A percentile compares a stretch with the other conserved stretches of the same genome.
These are phyloP conservation scores for Penicillium polonicum DNA, from an alignment of 2,329 filamentous ascomycete species.

Conservation along the genomic window DNA sequence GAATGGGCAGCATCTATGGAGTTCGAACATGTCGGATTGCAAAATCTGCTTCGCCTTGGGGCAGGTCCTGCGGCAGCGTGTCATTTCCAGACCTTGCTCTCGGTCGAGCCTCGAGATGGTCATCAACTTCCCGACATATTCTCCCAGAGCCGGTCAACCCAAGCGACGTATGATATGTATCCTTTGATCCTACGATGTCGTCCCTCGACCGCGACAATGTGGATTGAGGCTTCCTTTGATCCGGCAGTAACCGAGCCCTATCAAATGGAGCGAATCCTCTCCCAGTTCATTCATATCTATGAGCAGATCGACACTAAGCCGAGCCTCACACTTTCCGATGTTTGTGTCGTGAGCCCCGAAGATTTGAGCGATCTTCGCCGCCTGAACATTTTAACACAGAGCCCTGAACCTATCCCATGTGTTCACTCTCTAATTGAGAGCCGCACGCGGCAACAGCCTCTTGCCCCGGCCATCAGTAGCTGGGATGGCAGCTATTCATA, in stretches of 20 bases:
- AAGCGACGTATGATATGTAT: conserved; percentile 12
- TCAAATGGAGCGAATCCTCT: conserved; percentile 13
- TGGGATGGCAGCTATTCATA: conserved; percentile 15
- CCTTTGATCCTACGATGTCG: conserved; percentile 14
- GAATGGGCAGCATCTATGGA: conserved; percentile 14
- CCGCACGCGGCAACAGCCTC: neutral
- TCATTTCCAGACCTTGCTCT: conserved; percentile 19
- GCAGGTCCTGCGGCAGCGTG: conserved; percentile 17
- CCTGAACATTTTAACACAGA: neutral
- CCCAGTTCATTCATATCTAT: conserved; percentile 15
- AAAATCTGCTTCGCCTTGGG: conserved; percentile 18
- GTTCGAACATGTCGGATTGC: conserved; percentile 17
- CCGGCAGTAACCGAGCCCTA: conserved; percentile 5
- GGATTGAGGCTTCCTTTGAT: conserved; percentile 13
- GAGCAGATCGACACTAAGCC: conserved; percentile 4
- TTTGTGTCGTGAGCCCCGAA: neutral
- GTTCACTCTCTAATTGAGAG: conserved; percentile 2
- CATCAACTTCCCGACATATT: conserved; percentile 10
- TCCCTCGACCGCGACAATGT: neutral
- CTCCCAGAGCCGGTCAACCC: neutral
- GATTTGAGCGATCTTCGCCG: neutral
- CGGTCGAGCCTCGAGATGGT: conserved; percentile 15
- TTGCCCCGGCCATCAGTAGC: conserved; percentile 4
- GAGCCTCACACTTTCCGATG: neutral
- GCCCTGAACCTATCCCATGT: neutral